Evolutionary conservation across 768 basidiomycete species (phyloP), one percentile per base, ranked within the genome.

Genomic region (Suillus brevipes): DNA sequence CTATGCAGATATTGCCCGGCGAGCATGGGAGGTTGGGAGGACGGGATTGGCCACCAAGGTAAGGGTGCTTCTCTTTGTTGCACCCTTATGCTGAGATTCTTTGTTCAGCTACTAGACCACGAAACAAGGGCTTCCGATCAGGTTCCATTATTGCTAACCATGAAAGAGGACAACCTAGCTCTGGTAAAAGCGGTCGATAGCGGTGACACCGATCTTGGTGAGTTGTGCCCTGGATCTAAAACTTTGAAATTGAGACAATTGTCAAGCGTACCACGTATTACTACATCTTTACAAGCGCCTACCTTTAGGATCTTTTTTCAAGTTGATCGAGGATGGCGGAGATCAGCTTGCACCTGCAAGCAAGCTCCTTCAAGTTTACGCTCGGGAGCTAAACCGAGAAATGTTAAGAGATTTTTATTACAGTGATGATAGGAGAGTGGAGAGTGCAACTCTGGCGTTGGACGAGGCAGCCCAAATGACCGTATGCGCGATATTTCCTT

Each of bases 391-490:
- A 71, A 92, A 97, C 73, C 82, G 91, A 60, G 93, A 94, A 67
- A 91, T 99, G 87, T 80, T 99, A 8, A 83, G 95, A 18, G 95
- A 99, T 74, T 99, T 96, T 78, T 99, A 95, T 76, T 99, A 97
- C 72, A 97, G 97, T 42, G 97, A 99, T 71, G 97, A 99, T 77
- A 83, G 97, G 62, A 84, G 96, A 55, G 90, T 94, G 16, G 97
- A 99, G 74, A 97, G 91, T 76, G 97, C 95, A 0, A 84, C 91
- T n/a, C 78, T 99, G 4, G 90, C 87, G 43, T 78, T 99, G 25
- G 92, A 93, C 52, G 97, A 98, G 75, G 90, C 94, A 8, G 80
- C 83, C 3, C 78, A 78, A 25, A 88, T 90, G 76, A 75, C 77
- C 70, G 95, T 94, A 68, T 67, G 83, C 66, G 16, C 49, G 6